These are phyloP conservation scores for Acephala macrosclerotiorum DNA, from an alignment of 2,329 filamentous ascomycete species.

Conservation along the genomic window DNA sequence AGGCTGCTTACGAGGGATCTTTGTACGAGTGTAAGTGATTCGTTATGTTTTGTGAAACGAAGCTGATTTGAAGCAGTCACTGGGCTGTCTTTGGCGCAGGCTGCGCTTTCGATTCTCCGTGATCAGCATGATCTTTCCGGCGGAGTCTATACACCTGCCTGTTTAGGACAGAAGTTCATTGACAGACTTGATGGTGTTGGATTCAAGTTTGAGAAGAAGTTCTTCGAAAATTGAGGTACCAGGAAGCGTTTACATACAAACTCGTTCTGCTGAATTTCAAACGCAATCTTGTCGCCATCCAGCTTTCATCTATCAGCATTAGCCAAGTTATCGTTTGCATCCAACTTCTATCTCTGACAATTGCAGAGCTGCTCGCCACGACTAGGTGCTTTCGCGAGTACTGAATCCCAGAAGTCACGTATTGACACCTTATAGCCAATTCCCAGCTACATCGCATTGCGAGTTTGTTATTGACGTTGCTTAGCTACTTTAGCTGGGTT, in stretches of 20 bases:
- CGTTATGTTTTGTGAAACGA: neutral
- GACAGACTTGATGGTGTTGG: slow-evolving; percentile 67
- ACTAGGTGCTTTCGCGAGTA: too few species aligned
- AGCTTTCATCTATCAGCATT: too few species aligned
- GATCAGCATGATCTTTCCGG: slow-evolving; percentile 66
- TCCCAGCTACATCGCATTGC: too few species aligned
- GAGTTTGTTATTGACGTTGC: too few species aligned
- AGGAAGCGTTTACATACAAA: neutral
- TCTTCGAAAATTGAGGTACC: slow-evolving; percentile 44
- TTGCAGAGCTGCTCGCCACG: too few species aligned
- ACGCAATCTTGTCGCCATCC: too few species aligned
- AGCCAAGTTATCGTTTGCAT: too few species aligned
- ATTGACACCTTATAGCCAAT: too few species aligned
- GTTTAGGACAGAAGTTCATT: slow-evolving; percentile 71
- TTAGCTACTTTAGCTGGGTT: too few species aligned
- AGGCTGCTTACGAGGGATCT: slow-evolving; percentile 63
- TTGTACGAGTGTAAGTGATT: slow-evolving; percentile 68
- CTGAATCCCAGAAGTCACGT: too few species aligned
- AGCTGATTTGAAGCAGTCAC: slow-evolving; percentile 59
- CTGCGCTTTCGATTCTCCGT: slow-evolving; percentile 69
- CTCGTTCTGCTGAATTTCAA: neutral
- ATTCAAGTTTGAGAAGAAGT: slow-evolving; percentile 66
- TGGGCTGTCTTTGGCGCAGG: slow-evolving; percentile 68
- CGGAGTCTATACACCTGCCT: slow-evolving; percentile 76
- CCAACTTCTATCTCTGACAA: too few species aligned